A percentile compares a stretch with the other conserved stretches of the same genome.
phyloP scores from a whole-genome alignment of 257 asterid species.

The Solanum corneliomulleri region DNA sequence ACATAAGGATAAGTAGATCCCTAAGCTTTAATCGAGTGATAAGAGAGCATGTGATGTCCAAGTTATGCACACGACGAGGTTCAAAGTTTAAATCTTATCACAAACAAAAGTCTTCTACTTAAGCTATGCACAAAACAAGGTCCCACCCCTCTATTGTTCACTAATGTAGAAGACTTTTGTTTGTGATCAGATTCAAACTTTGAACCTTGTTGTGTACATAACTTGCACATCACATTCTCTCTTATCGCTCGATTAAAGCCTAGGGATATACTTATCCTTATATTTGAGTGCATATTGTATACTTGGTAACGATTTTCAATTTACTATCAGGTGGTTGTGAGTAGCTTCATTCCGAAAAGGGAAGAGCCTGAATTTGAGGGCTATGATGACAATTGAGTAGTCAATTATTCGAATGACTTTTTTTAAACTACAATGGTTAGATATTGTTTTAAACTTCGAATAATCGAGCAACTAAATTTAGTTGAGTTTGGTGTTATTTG shows the following conservation, averaged over 20 bases:
- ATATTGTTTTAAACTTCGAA: background rate
- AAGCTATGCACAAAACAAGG: background rate
- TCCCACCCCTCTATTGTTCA: background rate
- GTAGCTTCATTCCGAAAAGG: background rate
- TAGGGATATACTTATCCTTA: background rate
- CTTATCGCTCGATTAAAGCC: background rate
- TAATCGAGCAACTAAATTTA: background rate
- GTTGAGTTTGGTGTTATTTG: background rate
- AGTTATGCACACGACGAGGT: too few relatives aligned
- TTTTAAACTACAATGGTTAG: background rate
- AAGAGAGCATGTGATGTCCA: background rate
- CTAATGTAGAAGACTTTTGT: background rate
- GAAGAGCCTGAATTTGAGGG: background rate
- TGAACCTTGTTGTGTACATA: too few relatives aligned
- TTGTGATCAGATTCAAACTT: background rate
- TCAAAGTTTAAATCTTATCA: background rate
- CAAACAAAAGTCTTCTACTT: background rate
- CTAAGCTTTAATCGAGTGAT: background rate
- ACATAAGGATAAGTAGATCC: background rate
- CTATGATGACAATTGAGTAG: background rate
- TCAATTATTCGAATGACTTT: background rate
- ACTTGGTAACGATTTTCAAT: background rate
- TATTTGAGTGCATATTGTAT: background rate
- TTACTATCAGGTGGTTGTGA: background rate
- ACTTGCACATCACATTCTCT: background rate